Conservation (phyloP, 192 early-diverging fungal genomes). For the Linnemannia exigua region DNA sequence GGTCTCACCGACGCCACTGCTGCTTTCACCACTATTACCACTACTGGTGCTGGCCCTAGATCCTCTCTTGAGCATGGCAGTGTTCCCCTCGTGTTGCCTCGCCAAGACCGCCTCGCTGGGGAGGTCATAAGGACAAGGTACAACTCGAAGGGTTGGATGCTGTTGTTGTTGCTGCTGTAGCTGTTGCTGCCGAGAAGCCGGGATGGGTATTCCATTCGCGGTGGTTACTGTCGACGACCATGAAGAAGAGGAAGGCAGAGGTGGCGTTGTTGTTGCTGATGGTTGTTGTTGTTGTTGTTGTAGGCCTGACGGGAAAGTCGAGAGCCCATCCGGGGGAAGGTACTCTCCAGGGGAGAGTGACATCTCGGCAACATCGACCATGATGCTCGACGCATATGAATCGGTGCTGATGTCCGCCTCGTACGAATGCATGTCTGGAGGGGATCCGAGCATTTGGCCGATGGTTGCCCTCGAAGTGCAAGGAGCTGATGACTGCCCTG, state of each 20-base stretch:
- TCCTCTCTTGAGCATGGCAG: neutral
- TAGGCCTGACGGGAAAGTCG: neutral
- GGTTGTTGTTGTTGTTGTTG: neutral
- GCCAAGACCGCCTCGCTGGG: neutral
- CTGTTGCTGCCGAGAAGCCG: neutral
- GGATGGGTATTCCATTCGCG: too few species aligned
- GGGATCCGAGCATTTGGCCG: neutral
- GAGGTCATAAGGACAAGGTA: conserved; percentile 32
- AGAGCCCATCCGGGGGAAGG: neutral
- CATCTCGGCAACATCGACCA: conserved; percentile 3
- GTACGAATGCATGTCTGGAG: neutral
- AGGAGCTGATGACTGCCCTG: neutral
- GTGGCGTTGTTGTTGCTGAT: neutral
- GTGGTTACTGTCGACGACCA: too few species aligned
- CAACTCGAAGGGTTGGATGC: neutral
- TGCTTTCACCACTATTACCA: neutral
- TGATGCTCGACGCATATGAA: neutral
- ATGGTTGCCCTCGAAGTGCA: neutral
- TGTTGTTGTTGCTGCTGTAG: neutral
- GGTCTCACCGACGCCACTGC: neutral
- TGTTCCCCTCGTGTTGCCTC: neutral
- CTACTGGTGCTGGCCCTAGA: neutral
- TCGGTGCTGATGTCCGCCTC: neutral
- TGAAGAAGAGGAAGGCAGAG: too few species aligned
- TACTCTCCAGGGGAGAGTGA: conserved; percentile 3